These are phyloP conservation scores for Pseudovirgaria hyperparasitica DNA, from an alignment of 2,329 filamentous ascomycete species.

Conservation along the genomic window DNA sequence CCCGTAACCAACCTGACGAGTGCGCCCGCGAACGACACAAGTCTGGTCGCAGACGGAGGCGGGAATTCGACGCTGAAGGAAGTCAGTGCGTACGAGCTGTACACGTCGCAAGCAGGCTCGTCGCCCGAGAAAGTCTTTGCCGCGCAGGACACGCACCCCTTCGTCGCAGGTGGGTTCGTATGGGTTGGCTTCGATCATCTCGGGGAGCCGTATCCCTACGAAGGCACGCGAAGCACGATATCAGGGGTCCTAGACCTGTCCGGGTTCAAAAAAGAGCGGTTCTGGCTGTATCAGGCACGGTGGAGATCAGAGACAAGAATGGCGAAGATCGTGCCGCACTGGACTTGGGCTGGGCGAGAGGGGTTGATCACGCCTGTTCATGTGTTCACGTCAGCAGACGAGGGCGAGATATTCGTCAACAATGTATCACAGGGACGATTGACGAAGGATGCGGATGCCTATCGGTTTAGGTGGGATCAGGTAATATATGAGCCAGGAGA, in stretches of 20 bases:
- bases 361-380: constrained; percentile 41
- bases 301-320: constrained; percentile 37
- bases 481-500: constrained; percentile 37
- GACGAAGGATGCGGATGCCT: constrained; percentile 23
- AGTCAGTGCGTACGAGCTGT: constrained; percentile 41
- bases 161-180: constrained; percentile 41
- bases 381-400: constrained; percentile 39
- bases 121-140: constrained; percentile 42
- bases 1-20: constrained; percentile 31
- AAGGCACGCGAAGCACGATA: constrained; percentile 37
- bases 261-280: constrained; percentile 45
- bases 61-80: constrained; percentile 23
- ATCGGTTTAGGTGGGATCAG: constrained; percentile 42
- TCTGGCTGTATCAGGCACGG: constrained; percentile 41
- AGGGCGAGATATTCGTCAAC: constrained; percentile 44
- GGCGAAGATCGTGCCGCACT: constrained; percentile 44
- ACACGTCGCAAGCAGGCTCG: constrained; percentile 33
- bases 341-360: constrained; percentile 39
- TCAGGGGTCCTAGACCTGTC: constrained; percentile 46
- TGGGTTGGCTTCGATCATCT: constrained; percentile 41
- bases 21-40: constrained; percentile 25
- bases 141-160: constrained; percentile 35
- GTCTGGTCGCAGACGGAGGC: no score
- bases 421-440: constrained; percentile 32
- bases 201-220: constrained; percentile 39